Evolutionary conservation across 495 filamentous ascomycete genomes (phyloP).

Genomic region (Tricharina praecox): DNA sequence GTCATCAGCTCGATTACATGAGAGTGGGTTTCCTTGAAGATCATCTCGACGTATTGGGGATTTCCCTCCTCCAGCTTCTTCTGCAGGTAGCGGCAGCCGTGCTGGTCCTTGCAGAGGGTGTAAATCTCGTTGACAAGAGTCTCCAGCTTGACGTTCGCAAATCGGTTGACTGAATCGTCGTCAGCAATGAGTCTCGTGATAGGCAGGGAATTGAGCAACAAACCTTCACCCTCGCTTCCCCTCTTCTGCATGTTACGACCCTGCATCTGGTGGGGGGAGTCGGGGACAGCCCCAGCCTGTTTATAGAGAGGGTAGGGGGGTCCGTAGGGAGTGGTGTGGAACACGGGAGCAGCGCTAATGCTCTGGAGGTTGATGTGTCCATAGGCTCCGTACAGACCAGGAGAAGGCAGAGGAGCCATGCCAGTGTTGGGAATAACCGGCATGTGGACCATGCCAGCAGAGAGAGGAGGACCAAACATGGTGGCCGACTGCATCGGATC

Average conservation of each 20-base stretch:
- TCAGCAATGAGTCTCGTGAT: too few species aligned
- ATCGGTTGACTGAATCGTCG: constrained; percentile 42
- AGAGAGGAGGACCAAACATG: constrained; percentile 23
- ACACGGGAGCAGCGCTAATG: constrained; percentile 21
- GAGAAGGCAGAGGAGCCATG: constrained; percentile 25
- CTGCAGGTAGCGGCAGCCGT: constrained; percentile 88
- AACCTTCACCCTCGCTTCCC: constrained; percentile 46
- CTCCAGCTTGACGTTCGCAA: constrained; percentile 61
- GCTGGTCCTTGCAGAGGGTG: constrained; percentile 83
- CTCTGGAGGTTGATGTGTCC: constrained; percentile 23
- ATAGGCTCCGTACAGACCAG: constrained; percentile 24
- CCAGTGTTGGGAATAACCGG: constrained; percentile 20
- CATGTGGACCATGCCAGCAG: constrained; percentile 14
- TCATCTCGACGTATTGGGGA: constrained; percentile 68
- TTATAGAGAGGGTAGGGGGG: constrained; percentile 20
- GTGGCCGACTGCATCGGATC: background rate
- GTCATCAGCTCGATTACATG: constrained; percentile 96
- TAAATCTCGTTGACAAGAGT: constrained; percentile 67
- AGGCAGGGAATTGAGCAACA: too few species aligned
- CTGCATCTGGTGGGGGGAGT: constrained; percentile 41
- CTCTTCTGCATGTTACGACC: constrained; percentile 54
- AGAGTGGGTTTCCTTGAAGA: constrained; percentile 78
- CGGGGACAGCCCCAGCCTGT: constrained; percentile 15
- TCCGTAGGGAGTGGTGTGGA: constrained; percentile 21
- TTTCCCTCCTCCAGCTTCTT: constrained; percentile 88